Evolutionary conservation across 2,329 filamentous ascomycete genomes (phyloP).

Genomic region (Neofusicoccum umdonicola): DNA sequence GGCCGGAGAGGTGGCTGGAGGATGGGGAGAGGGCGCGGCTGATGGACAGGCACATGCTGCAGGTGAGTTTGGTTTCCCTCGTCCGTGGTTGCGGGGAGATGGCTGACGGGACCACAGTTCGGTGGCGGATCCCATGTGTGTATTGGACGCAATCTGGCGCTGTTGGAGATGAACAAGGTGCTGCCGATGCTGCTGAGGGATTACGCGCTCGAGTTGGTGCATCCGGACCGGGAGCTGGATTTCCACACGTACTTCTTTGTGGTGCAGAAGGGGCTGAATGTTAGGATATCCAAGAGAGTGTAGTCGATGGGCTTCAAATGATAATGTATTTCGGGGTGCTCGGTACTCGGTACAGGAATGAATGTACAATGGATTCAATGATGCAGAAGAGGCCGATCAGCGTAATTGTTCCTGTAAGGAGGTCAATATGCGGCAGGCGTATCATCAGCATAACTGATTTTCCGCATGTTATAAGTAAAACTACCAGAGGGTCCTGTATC

Average conservation of each 20-base stretch:
- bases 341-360: no score
- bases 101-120: conserved; percentile 22
- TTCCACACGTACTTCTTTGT: conserved; percentile 61
- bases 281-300: conserved; percentile 45
- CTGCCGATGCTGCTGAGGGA: conserved; percentile 26
- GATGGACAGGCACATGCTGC: conserved; percentile 33
- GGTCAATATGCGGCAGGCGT: no score
- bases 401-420: no score
- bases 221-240: conserved; percentile 50
- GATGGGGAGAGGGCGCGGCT: conserved; percentile 24
- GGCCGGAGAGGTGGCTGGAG: conserved; percentile 48
- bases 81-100: neutral
- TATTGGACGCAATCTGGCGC: conserved; percentile 30
- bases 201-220: conserved; percentile 50
- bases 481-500: no score
- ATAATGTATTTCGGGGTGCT: no score
- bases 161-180: conserved; percentile 32
- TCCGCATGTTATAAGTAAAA: no score
- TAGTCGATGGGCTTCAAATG: neutral
- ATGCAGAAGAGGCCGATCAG: no score
- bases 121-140: conserved; percentile 35
- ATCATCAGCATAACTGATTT: no score
- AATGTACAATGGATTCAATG: no score
- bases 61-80: conserved; percentile 10
- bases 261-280: conserved; percentile 56